A percentile compares a stretch with the other conserved stretches of the same genome.
Conservation (phyloP, 129 eudicot genomes). For the Calendula officinalis region DNA sequence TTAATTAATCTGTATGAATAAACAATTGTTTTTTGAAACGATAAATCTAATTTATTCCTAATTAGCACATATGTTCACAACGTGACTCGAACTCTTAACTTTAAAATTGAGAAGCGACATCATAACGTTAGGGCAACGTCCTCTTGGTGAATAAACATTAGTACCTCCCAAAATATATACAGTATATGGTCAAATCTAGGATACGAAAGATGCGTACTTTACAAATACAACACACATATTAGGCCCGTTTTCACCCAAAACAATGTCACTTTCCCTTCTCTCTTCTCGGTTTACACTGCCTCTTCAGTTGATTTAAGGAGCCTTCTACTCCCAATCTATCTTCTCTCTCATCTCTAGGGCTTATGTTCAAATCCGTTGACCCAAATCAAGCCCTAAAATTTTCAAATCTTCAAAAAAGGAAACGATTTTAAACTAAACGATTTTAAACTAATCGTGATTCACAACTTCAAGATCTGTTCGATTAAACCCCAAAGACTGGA, state of each 20-base stretch:
- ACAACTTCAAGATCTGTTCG: constrained; percentile 41
- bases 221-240: constrained; percentile 10
- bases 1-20: no score
- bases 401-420: constrained; percentile 12
- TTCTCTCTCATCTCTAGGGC: no score
- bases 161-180: no score
- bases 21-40: no score
- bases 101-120: no score
- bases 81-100: not conserved
- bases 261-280: constrained; percentile 29
- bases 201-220: not conserved
- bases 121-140: no score
- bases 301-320: constrained; percentile 34
- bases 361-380: constrained; percentile 35
- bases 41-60: no score
- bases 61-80: no score
- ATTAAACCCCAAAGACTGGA: constrained; percentile 21
- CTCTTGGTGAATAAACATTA: no score
- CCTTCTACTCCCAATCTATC: constrained; percentile 20
- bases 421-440: constrained; percentile 9
- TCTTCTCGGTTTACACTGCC: constrained; percentile 26
- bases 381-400: constrained; percentile 19
- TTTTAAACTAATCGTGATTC: constrained; percentile 4
- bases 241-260: constrained; percentile 18
- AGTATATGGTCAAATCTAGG: constrained; percentile 29